Conservation (phyloP, 148 eudicot genomes). For the Rhododendron simsii region DNA sequence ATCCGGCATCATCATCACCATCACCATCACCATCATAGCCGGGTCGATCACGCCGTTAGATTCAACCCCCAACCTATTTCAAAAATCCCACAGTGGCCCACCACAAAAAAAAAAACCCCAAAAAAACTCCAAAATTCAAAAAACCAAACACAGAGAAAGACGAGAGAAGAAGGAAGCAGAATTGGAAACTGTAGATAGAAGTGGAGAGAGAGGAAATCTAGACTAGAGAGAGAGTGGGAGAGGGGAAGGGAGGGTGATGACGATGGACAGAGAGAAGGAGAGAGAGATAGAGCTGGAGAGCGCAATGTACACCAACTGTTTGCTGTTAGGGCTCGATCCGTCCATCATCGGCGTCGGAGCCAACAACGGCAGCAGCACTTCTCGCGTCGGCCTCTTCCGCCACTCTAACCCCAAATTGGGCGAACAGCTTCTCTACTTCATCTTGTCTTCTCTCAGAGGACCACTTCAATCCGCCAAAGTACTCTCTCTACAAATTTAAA, state of each 20-base stretch:
- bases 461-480: constrained; percentile 87
- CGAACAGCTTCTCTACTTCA: constrained; percentile 89
- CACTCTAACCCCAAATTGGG: constrained; percentile 99
- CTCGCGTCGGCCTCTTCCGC: constrained; percentile 84
- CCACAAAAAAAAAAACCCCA: background rate
- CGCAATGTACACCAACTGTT: constrained; percentile 93
- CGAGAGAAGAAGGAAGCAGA: constrained; percentile 5
- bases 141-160: background rate
- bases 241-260: constrained; percentile 37
- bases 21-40: background rate
- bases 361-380: constrained; percentile 37
- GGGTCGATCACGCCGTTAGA: background rate
- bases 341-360: constrained; percentile 59
- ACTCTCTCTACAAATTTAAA: background rate
- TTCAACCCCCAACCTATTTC: constrained; percentile 8
- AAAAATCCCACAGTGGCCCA: constrained; percentile 7
- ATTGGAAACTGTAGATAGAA: background rate
- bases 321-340: constrained; percentile 87
- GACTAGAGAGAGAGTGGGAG: constrained; percentile 6
- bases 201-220: background rate
- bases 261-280: constrained; percentile 95
- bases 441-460: constrained; percentile 81
- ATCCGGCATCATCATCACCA: no score
- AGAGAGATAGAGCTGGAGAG: constrained; percentile 96
- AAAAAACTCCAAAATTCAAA: background rate